Evolutionary conservation across 371 early-diverging fungal species (phyloP), one percentile per base, ranked within the genome.

Genomic region (Mortierella sp.): DNA sequence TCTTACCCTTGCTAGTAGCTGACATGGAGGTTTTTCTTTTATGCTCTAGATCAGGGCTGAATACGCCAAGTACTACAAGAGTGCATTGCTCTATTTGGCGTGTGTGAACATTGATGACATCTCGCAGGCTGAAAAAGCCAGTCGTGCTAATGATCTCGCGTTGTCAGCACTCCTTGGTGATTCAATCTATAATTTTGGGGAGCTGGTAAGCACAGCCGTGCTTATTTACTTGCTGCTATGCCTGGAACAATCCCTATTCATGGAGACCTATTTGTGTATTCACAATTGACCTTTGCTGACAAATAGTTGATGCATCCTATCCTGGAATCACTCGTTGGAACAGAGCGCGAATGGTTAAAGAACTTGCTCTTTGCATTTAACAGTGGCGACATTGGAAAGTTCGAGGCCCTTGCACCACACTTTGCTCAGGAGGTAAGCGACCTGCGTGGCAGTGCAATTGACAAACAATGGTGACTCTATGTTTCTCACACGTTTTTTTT

Each of bases 161-260:
- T 80, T 98, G 24, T 89, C 96, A 12, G 99, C 98, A 1, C 79
- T 99, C 45, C 81, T 99, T 21, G 96, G 97, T 28, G 97, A 97
- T 51, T 94, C 89, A 43, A 92, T 99, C 43, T 99, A 98, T 84
- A 98, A 98, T 85, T 99, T 99, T 92, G 98, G 99, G 59, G 97
- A 98, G 81, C 82, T 99, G 86, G 94, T 95, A 85, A 79, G 84
- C 47, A 0, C 34, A 34, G 10, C 34, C 10, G 10, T 34, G 4
- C 34, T 34, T 34, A 10, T 34, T 10, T 4, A 34, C 4, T 34
- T 34, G 34, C n/a, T n/a, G n/a, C n/a, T n/a, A n/a, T 34, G 34
- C 34, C 34, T 34, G 10, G 34, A 34, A 34, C 34, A 4, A 34
- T 34, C 7, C n/a, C n/a, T 2, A 28, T 26, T 12, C 18, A 43